Evolutionary conservation across 345 rosid species (phyloP), one percentile per base, ranked within the genome.

Genomic region (Pistacia vera): DNA sequence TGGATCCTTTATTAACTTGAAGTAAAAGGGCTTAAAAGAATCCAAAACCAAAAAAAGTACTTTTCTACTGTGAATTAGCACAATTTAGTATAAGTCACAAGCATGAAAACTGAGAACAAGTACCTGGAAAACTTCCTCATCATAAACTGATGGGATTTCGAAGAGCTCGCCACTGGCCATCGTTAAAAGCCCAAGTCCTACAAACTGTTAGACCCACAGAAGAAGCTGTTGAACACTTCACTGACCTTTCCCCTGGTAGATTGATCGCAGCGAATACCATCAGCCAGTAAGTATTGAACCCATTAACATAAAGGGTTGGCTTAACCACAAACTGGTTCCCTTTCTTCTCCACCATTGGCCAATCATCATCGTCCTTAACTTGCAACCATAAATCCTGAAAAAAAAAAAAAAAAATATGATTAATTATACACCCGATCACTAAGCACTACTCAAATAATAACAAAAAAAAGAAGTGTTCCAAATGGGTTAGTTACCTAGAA

Each of bases 161-260:
- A 78, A 96, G 97, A 75, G 98, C 97, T 69, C 93, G 87, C 97
- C 95, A 96, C 61, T 92, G 99, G 75, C 97, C 99, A 73, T 96
- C 97, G 49, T 93, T 96, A 74, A 96, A 96, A 16, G 98, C 99
- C 99, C 99, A 96, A 51, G 99, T 96, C 81, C 99, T 87, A 78
- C 98, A 91, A 72, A 92, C 97, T 6, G 98, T 90, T 30, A 96
- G 82, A 54, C 99, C 98, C 25, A 90, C 95, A 0, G 97, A 86
- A 68, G 98, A 83, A 46, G 99, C 98, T 96, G 95, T 71, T 90
- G 78, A 96, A 91, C 70, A 92, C 78, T 71, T 96, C 93, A 33
- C 86, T 88, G 67, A 96, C 94, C 84, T 92, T 93, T 68, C 89
- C 91, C 81, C 93, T 88, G 0, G 98, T 96, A 33, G 98, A 96